Conservation (phyloP, 108 stramenopile genomes). For the Nitzschia sp. region DNA sequence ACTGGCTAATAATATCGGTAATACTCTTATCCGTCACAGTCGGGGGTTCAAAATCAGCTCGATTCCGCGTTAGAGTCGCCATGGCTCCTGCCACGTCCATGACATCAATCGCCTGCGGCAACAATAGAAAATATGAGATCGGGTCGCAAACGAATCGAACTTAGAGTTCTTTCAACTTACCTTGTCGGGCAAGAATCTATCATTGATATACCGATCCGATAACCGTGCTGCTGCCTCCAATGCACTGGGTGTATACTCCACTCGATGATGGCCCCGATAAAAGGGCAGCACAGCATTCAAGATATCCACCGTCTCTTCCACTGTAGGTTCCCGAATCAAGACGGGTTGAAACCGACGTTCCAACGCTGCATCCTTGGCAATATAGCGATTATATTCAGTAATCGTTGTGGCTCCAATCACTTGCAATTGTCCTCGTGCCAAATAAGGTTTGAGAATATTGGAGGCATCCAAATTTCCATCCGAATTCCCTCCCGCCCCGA, state of each 20-base stretch:
- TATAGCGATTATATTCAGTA: conserved; percentile 94
- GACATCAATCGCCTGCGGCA: conserved; percentile 94
- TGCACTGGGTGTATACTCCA: conserved; percentile 87
- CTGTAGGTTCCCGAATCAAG: conserved; percentile 83
- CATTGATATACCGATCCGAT: conserved; percentile 91
- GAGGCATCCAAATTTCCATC: conserved; percentile 97
- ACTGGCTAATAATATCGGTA: conserved; percentile 61
- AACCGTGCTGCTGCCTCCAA: conserved; percentile 94
- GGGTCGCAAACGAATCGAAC: no score
- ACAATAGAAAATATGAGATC: no score
- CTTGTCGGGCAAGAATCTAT: conserved; percentile 94
- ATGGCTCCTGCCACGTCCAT: conserved; percentile 90
- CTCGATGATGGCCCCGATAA: conserved; percentile 95
- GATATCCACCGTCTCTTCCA: conserved; percentile 94
- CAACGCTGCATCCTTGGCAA: conserved; percentile 96
- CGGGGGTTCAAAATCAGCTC: conserved; percentile 76
- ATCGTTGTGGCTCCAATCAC: conserved; percentile 98
- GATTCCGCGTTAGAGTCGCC: conserved; percentile 22
- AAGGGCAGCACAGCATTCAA: conserved; percentile 89
- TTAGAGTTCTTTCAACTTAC: no score
- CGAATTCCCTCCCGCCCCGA: conserved; percentile 92
- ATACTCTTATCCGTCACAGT: conserved; percentile 52
- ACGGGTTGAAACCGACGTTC: conserved; percentile 98
- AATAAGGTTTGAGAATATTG: conserved; percentile 96
- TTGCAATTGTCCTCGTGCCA: conserved; percentile 95